Evolutionary conservation across 179 eudicot genomes (phyloP).

Genomic region (Vitellaria paradoxa): DNA sequence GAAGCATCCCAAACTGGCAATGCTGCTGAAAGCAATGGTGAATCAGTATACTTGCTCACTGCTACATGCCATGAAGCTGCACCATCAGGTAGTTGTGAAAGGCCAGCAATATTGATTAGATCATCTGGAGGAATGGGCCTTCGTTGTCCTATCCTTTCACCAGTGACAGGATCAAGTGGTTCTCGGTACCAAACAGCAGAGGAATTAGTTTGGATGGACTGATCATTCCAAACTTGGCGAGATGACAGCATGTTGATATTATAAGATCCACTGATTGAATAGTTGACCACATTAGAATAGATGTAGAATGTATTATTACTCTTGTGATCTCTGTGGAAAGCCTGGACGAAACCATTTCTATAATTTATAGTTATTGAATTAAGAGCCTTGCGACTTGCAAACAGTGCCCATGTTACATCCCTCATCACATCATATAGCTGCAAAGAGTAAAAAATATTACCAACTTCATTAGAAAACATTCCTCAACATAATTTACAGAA

Average conservation of each 20-base stretch:
- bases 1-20: slow-evolving; percentile 86
- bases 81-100: slow-evolving; percentile 95
- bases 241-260: slow-evolving; percentile 48
- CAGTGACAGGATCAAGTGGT: slow-evolving; percentile 74
- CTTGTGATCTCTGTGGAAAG: slow-evolving; percentile 87
- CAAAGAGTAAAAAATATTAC: slow-evolving; percentile 1
- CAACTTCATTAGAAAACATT: neutral
- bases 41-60: slow-evolving; percentile 74
- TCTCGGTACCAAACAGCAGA: slow-evolving; percentile 93
- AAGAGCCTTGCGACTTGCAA: slow-evolving; percentile 82
- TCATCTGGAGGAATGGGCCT: slow-evolving; percentile 74
- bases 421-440: slow-evolving; percentile 93
- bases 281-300: slow-evolving; percentile 74
- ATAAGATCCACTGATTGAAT: slow-evolving; percentile 57
- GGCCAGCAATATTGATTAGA: slow-evolving; percentile 84
- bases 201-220: slow-evolving; percentile 57
- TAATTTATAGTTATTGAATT: slow-evolving; percentile 77
- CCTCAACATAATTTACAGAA: neutral
- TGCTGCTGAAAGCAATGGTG: slow-evolving; percentile 93
- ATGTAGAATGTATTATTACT: slow-evolving; percentile 81
- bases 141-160: slow-evolving; percentile 62
- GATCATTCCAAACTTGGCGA: slow-evolving; percentile 73
- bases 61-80: slow-evolving; percentile 94
- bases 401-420: slow-evolving; percentile 86
- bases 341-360: slow-evolving; percentile 91